phyloP scores from a whole-genome alignment of 1,284 basidiomycete genomes.

The Ganoderma lucidum region DNA sequence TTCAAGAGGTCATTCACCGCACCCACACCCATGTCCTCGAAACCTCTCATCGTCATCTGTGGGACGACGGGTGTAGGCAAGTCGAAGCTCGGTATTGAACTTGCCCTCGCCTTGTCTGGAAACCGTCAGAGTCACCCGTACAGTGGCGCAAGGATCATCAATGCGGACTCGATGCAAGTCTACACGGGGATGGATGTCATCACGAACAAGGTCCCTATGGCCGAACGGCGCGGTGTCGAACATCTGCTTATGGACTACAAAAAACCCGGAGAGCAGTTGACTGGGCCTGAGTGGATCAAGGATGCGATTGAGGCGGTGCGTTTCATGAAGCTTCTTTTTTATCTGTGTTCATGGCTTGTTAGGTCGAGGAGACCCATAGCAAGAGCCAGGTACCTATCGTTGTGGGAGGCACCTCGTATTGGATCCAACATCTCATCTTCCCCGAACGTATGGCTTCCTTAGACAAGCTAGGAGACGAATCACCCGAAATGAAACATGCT shows the following conservation, averaged over 20 bases:
- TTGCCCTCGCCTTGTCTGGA: slow-evolving; percentile 70
- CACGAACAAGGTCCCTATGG: slow-evolving; percentile 90
- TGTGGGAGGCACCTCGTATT: slow-evolving; percentile 97
- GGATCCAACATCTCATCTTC: slow-evolving; percentile 93
- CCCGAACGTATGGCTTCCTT: slow-evolving; percentile 68
- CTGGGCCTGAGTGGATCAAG: slow-evolving; percentile 86
- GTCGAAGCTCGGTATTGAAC: slow-evolving; percentile 90
- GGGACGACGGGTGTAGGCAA: slow-evolving; percentile 99
- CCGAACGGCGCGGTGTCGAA: slow-evolving; percentile 83
- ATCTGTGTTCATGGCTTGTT: slow-evolving; percentile 3
- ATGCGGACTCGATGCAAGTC: slow-evolving; percentile 98
- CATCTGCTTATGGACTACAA: slow-evolving; percentile 94
- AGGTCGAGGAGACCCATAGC: slow-evolving; percentile 78
- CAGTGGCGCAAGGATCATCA: slow-evolving; percentile 81
- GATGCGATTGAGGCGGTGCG: slow-evolving; percentile 77
- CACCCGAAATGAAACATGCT: neutral
- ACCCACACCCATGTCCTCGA: slow-evolving; percentile 40
- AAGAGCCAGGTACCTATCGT: slow-evolving; percentile 82
- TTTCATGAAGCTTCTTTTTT: slow-evolving; percentile 23
- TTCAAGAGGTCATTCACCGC: neutral
- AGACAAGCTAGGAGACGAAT: slow-evolving; percentile 20
- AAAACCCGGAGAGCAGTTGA: slow-evolving; percentile 85
- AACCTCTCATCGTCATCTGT: slow-evolving; percentile 84
- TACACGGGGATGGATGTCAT: slow-evolving; percentile 95
- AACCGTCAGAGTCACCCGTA: slow-evolving; percentile 49